Percentiles rank a stretch among this genome's conserved stretches.
phyloP scores from a whole-genome alignment of 1,139 yeast genomes.

The Magnusiomyces tetraspermus region DNA sequence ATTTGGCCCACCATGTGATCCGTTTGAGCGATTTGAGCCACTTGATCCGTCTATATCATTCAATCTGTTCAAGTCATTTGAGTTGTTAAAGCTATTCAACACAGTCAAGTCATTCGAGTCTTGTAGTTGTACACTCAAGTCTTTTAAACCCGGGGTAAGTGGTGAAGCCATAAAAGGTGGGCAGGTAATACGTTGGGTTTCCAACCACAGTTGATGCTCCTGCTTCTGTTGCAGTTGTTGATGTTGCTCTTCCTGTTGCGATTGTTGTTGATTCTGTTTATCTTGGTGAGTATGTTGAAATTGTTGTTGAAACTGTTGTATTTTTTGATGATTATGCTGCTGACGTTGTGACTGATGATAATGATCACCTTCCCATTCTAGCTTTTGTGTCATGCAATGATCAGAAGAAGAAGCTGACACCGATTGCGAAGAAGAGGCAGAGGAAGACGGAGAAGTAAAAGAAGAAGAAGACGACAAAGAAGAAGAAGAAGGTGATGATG shows the following conservation, averaged over 20 bases:
- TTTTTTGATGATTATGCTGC: neutral
- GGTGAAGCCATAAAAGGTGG: neutral
- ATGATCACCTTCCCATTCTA: no score
- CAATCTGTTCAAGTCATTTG: neutral
- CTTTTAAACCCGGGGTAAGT: no score
- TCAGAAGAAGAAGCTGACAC: constrained; percentile 2
- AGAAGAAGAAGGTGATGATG: no score
- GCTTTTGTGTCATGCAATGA: no score
- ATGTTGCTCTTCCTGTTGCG: neutral
- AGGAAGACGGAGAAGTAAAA: neutral
- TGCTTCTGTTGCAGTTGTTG: neutral
- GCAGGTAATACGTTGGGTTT: neutral
- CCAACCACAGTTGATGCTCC: neutral
- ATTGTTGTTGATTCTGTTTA: neutral
- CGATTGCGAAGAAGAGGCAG: neutral
- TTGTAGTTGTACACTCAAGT: no score
- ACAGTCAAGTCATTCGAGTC: no score
- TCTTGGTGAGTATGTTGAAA: neutral
- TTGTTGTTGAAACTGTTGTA: neutral
- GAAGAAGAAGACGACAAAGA: no score
- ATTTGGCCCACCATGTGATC: no score
- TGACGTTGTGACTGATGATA: neutral
- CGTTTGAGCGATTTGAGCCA: no score
- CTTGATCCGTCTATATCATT: no score
- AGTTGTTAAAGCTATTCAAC: no score